Evolutionary conservation across 805 yeast genomes (phyloP).

Genomic region (Dipodascopsis uninucleata): DNA sequence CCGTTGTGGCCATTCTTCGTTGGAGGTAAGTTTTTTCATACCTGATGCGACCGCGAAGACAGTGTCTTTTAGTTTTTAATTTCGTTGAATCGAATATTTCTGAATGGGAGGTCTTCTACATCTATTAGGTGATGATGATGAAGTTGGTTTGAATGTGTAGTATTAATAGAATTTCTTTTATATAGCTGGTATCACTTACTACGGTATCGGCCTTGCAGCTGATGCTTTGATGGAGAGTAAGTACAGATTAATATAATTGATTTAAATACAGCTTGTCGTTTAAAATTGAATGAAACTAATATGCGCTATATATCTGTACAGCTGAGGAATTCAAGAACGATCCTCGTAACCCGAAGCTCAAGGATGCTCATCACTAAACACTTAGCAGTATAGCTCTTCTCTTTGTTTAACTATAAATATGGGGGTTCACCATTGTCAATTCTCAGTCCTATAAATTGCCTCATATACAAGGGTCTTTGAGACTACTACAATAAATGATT

Average conservation of each 20-base stretch:
- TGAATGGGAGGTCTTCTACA: not conserved
- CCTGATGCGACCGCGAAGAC: too few species aligned
- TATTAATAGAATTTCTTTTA: constrained; percentile 8
- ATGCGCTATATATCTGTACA: constrained; percentile 3
- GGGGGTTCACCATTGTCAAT: too few species aligned
- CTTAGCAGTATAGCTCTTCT: too few species aligned
- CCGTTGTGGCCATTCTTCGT: constrained; percentile 85
- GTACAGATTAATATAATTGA: constrained; percentile 8
- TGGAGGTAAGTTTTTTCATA: constrained; percentile 66
- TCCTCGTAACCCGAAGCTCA: constrained; percentile 92
- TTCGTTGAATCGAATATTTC: not conserved
- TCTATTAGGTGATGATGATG: not conserved
- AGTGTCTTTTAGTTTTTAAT: too few species aligned
- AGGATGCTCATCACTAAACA: constrained; percentile 19
- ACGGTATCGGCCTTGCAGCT: constrained; percentile 65
- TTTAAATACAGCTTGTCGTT: not conserved
- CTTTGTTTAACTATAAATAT: too few species aligned
- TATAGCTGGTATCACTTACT: constrained; percentile 55
- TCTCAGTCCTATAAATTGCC: too few species aligned
- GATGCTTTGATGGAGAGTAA: constrained; percentile 59
- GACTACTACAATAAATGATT: too few species aligned
- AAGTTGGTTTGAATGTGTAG: not conserved
- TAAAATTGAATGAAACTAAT: not conserved
- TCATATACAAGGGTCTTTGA: too few species aligned
- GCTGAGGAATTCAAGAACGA: constrained; percentile 78